Evolutionary conservation across 768 basidiomycete genomes (phyloP), one percentile per base, ranked within the genome.

Genomic region (Pulveroboletus sp.): DNA sequence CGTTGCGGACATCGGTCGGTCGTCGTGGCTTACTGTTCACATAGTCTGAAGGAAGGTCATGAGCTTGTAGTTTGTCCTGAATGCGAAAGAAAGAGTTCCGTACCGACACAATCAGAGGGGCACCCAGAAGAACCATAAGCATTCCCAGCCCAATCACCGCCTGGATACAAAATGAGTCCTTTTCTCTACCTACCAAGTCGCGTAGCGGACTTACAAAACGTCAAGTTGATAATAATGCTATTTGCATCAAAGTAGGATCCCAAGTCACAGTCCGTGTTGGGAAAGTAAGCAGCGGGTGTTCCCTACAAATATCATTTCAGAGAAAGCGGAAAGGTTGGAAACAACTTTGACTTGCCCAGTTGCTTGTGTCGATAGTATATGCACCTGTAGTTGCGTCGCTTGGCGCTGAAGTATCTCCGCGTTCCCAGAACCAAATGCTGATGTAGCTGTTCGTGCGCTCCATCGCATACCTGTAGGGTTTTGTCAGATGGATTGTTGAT

Each of bases 371-470:
- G n/a, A 64, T 47, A 13, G 27, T 42, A 23, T 27, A 34, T 8
- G 49, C 47, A 20, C 61, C 64, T 35, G 51, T 53, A 16, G 48
- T 62, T 45, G 66, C 65, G 39, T 74, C 72, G 10, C 45, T 31
- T 3, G 75, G 75, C 11, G 66, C 68, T 14, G 50, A 56, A 6
- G 51, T 1, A 36, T 64, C 61, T 24, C 59, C 49, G 17, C 72
- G 59, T 40, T 67, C 66, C 72, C 75, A 75, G 58, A 71, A 75
- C 65, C 69, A 75, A 36, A 75, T 49, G 25, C 65, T 67, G 12
- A 76, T 69, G 45, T 68, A 67, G 16, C 41, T 21, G 16, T 56
- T 19, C 7, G 68, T 69, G 38, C 70, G 66, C 40, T 70, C 67
- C 14, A 71, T 55, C 9, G 72, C 75, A 51, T 72, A 76, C 70